Evolutionary conservation across 139 green algal species (phyloP).

Genomic region (Coelastrella sp.): DNA sequence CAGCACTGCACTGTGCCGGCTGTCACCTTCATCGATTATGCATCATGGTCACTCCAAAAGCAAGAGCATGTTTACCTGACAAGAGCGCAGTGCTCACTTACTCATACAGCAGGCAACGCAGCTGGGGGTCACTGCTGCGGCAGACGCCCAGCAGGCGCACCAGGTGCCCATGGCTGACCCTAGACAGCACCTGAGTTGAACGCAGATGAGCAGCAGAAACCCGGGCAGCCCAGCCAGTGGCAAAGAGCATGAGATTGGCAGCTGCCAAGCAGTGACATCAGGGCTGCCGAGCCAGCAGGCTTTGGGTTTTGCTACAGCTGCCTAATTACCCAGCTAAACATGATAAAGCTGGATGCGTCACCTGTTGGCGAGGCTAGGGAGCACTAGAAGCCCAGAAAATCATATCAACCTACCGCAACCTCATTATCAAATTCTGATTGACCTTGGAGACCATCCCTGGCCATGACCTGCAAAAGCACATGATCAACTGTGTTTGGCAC

Average conservation of each 20-base stretch:
- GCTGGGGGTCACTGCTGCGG: not conserved
- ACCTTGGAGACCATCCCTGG: slow-evolving; percentile 30
- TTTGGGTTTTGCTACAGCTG: not conserved
- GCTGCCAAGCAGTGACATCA: not conserved
- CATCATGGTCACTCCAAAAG: too few species aligned
- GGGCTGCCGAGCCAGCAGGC: not conserved
- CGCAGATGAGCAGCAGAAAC: not conserved
- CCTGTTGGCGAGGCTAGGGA: too few species aligned
- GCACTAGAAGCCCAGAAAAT: not conserved
- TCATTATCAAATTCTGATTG: slow-evolving; percentile 38
- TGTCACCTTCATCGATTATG: too few species aligned
- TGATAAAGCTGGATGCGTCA: too few species aligned
- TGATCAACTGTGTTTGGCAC: not conserved
- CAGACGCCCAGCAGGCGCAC: slow-evolving; percentile 33
- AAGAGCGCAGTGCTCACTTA: not conserved
- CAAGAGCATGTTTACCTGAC: not conserved
- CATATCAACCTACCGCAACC: not conserved
- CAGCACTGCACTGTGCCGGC: too few species aligned
- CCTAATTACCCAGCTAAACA: too few species aligned
- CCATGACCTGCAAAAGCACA: slow-evolving; percentile 34
- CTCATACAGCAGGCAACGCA: slow-evolving; percentile 46
- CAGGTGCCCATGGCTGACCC: slow-evolving; percentile 28
- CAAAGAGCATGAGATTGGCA: too few species aligned
- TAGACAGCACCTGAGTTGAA: slow-evolving; percentile 11
- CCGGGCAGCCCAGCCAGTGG: too few species aligned